phyloP scores from a whole-genome alignment of 2,329 filamentous ascomycete genomes.

The Periglandula ipomoeae region DNA sequence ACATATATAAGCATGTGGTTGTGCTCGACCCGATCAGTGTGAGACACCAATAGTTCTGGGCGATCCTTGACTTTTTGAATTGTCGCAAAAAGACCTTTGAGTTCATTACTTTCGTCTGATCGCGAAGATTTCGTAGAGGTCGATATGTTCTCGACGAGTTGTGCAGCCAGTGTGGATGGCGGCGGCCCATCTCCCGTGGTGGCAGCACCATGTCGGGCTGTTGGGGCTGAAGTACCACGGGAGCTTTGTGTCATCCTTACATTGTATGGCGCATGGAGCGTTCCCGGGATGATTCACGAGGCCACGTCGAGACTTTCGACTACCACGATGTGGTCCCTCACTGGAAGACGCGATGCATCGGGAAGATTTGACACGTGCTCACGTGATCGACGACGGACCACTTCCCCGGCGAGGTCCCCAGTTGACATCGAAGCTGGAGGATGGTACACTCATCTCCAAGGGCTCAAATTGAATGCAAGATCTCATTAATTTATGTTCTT shows the following conservation, averaged over 20 bases:
- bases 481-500: conserved; percentile 10
- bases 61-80: conserved; percentile 47
- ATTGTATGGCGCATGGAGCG: conserved; percentile 15
- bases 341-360: neutral
- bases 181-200: conserved; percentile 29
- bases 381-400: conserved; percentile 6
- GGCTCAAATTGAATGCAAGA: neutral
- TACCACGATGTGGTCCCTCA: neutral
- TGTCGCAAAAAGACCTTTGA: conserved; percentile 57
- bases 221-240: conserved; percentile 12
- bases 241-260: conserved; percentile 20
- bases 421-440: neutral
- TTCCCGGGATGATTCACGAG: neutral
- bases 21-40: conserved; percentile 60
- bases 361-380: conserved; percentile 3
- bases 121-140: conserved; percentile 52
- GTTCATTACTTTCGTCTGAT: conserved; percentile 60
- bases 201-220: conserved; percentile 11
- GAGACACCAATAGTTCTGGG: conserved; percentile 45
- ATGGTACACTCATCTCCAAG: neutral
- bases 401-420: neutral
- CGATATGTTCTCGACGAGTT: conserved; percentile 74
- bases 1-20: conserved; percentile 83
- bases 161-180: conserved; percentile 78
- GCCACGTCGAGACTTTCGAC: neutral